phyloP scores from a whole-genome alignment of 345 rosid species.

The Acer saccharum region DNA sequence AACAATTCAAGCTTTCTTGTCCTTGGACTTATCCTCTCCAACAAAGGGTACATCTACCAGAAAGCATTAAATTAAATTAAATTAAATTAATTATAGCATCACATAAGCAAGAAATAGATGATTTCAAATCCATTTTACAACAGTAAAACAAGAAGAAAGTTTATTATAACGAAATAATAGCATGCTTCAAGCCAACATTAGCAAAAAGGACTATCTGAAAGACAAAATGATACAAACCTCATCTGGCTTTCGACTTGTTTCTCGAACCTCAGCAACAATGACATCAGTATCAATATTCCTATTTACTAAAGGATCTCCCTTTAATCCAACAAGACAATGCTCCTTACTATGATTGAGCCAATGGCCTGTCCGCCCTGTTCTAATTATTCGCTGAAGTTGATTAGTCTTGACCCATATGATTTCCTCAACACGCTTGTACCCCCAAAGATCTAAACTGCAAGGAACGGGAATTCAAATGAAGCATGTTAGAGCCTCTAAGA shows the following conservation, averaged over 20 bases:
- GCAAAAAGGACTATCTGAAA: background rate
- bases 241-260: conserved; percentile 97
- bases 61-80: conserved; percentile 10
- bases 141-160: background rate
- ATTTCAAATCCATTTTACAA: background rate
- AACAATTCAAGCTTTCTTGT: conserved; percentile 93
- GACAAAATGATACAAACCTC: conserved; percentile 63
- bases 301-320: conserved; percentile 93
- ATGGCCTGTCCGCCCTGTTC: conserved; percentile 98
- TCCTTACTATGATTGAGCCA: conserved; percentile 99
- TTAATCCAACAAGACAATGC: conserved; percentile 97
- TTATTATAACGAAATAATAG: background rate
- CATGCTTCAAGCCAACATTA: conserved; percentile 15
- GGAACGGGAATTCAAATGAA: conserved; percentile 10
- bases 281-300: conserved; percentile 98
- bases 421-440: conserved; percentile 95
- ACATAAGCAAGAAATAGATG: background rate
- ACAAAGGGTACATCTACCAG: conserved; percentile 92
- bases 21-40: conserved; percentile 96
- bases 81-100: conserved; percentile 6
- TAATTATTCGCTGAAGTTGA: conserved; percentile 95
- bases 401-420: conserved; percentile 96
- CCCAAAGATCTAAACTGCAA: conserved; percentile 94
- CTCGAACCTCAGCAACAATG: conserved; percentile 98
- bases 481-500: background rate